Base-by-base conservation (phyloP, 257 asterid genomes). In the Knoxia roxburghii region DNA sequence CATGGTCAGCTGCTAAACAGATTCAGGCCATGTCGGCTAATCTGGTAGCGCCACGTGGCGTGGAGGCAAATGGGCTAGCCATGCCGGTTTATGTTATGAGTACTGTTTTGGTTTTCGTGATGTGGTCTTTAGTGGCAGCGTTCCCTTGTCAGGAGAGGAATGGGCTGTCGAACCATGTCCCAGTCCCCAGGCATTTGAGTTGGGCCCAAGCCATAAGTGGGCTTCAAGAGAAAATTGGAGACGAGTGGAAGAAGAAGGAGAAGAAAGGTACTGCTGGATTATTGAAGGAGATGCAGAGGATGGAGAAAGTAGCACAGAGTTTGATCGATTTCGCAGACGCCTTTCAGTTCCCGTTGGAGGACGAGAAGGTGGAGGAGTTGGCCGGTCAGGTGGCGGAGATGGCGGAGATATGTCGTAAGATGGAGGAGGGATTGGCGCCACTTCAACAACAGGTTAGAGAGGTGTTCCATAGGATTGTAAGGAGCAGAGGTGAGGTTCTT, bases 181-280 rank as follows among this genome's bases (percentile, higher is more conserved):
- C 78, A 2, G 30, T 79, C 0, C 94, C 95, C 21, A 75, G 80
- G 73, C 78, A 87, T 6, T 26, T 85, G 80, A 66, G 72, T 4
- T 93, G 99, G 99, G 89, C 94, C 2, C 87, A 82, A 48, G 79
- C 90, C 0, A 67, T 93, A 1, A 80, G 80, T 11, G 77, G 74
- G 61, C 76, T 90, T 48, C 96, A 90, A 33, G 99, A 93, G 70
- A 93, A 83, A 59, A 86, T 93, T 0, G 90, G 83, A 1, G 99
- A 93, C 63, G 96, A 88, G 10, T 90, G 92, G 97, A 93, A 93
- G 86, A 82, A 76, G 81, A 87, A 85, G 80, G 98, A 90, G 85
- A 93, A 88, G 81, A 90, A 71, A 20, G 96, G 95, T 20, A 80
- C 73, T 0, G 75, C 85, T 0, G 97, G 96, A 1, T 51, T 93